Evolutionary conservation across 495 filamentous ascomycete species (phyloP).

Genomic region (Sphaerosporella brunnea): DNA sequence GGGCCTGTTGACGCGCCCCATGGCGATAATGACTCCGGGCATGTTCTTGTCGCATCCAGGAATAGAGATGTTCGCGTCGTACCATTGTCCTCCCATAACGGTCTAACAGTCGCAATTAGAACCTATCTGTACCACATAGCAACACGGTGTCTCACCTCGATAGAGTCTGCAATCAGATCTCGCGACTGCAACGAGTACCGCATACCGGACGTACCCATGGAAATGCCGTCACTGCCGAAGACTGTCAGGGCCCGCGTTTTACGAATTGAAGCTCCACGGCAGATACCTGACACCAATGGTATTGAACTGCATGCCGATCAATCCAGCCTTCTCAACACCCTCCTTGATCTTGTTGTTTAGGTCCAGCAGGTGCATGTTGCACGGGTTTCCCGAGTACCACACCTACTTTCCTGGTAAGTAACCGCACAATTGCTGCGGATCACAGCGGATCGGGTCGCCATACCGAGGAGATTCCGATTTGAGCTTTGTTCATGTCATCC

Average conservation of each 20-base stretch:
- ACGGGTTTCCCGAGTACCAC: constrained; percentile 86
- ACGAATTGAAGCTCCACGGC: too few species aligned
- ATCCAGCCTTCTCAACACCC: constrained; percentile 62
- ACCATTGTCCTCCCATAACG: constrained; percentile 98
- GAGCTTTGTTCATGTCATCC: constrained; percentile 78
- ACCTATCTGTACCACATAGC: constrained; percentile 50
- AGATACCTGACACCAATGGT: constrained; percentile 72
- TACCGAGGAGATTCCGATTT: constrained; percentile 88
- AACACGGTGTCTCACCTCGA: constrained; percentile 58
- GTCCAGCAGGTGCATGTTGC: constrained; percentile 95
- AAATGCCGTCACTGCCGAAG: constrained; percentile 42
- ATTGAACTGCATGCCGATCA: constrained; percentile 88
- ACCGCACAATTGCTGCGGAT: too few species aligned
- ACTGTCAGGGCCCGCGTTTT: too few species aligned
- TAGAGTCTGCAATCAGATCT: constrained; percentile 91
- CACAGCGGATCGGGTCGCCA: constrained; percentile 27
- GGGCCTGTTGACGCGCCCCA: constrained; percentile 87
- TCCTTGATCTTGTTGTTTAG: constrained; percentile 67
- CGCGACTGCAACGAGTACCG: constrained; percentile 83
- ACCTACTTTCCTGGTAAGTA: constrained; percentile 20
- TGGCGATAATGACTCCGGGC: constrained; percentile 95
- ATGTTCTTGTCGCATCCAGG: constrained; percentile 99
- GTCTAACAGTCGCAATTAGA: too few species aligned
- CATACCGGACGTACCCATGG: constrained; percentile 77
- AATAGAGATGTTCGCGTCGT: constrained; percentile 93